phyloP scores from a whole-genome alignment of 495 filamentous ascomycete species.

The Penicillium odoratum region DNA sequence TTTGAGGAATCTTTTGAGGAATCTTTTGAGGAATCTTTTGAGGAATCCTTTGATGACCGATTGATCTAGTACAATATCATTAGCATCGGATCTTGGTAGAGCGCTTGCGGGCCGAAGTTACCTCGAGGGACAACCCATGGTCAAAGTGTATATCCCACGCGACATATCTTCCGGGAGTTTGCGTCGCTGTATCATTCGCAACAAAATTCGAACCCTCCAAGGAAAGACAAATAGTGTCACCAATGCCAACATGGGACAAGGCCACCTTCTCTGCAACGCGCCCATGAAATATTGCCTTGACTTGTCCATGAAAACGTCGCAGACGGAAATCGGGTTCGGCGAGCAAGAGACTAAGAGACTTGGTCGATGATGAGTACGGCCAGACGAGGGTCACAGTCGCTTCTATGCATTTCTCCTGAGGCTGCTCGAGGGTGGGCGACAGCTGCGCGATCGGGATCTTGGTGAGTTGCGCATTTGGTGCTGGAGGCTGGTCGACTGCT shows the following conservation, averaged over 20 bases:
- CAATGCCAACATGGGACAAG: conserved; percentile 65
- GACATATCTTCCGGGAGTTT: conserved; percentile 65
- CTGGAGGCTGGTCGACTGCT: conserved; percentile 31
- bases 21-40: conserved; percentile 28
- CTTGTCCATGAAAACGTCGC: conserved; percentile 74
- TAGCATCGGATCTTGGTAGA: conserved; percentile 1
- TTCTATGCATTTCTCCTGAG: conserved; percentile 43
- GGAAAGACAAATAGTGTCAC: conserved; percentile 69
- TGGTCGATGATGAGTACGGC: conserved; percentile 81
- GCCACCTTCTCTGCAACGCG: conserved; percentile 68
- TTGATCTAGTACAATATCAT: conserved; percentile 29
- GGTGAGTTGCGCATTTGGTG: conserved; percentile 24
- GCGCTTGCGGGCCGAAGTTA: conserved; percentile 26
- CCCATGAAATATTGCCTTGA: conserved; percentile 78
- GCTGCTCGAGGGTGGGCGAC: conserved; percentile 48
- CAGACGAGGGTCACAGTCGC: conserved; percentile 83
- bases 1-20: conserved; percentile 31
- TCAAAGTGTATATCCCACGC: conserved; percentile 73
- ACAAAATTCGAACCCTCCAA: conserved; percentile 65
- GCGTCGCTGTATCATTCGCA: conserved; percentile 41
- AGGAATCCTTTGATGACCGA: conserved; percentile 30
- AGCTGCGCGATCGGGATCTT: conserved; percentile 69
- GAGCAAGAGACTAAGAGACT: conserved; percentile 71
- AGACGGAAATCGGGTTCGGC: conserved; percentile 87
- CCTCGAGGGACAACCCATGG: conserved; percentile 59